Percentiles rank a stretch among this genome's conserved stretches.
Conservation (phyloP, 805 yeast genomes). For the Hanseniaspora pseudoguilliermondii region DNA sequence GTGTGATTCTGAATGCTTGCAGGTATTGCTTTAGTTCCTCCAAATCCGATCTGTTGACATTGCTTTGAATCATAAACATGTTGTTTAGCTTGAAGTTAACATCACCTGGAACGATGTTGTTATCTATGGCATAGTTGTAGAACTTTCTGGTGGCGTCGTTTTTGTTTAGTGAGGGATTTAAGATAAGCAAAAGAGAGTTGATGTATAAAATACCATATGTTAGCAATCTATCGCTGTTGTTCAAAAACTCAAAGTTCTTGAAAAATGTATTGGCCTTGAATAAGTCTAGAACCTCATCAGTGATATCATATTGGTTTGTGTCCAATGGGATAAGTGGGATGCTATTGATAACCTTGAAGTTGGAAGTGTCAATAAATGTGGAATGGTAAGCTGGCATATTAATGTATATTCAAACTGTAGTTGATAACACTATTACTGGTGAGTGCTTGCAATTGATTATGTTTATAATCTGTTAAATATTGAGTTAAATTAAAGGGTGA, state of each 20-base stretch:
- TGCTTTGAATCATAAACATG: slow-evolving; percentile 45
- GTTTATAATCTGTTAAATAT: no score
- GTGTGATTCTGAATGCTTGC: slow-evolving; percentile 89
- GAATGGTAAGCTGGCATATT: slow-evolving; percentile 55
- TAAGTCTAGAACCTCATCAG: slow-evolving; percentile 81
- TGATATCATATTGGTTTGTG: slow-evolving; percentile 85
- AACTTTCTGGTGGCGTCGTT: slow-evolving; percentile 55
- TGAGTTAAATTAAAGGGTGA: no score
- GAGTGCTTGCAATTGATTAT: no score
- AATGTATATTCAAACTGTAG: background rate
- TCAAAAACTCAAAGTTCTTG: slow-evolving; percentile 92
- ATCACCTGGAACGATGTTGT: slow-evolving; percentile 73
- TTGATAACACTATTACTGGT: no score
- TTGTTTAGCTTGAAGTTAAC: slow-evolving; percentile 86
- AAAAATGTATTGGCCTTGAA: slow-evolving; percentile 94
- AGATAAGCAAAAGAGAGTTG: slow-evolving; percentile 65
- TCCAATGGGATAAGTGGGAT: slow-evolving; percentile 73
- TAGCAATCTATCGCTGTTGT: slow-evolving; percentile 81
- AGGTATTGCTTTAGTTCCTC: slow-evolving; percentile 71
- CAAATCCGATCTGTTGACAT: slow-evolving; percentile 59
- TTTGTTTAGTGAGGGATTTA: slow-evolving; percentile 37
- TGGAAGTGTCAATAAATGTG: slow-evolving; percentile 54
- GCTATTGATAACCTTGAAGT: slow-evolving; percentile 60
- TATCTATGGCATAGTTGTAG: slow-evolving; percentile 72
- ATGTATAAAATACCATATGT: slow-evolving; percentile 87